Base-by-base conservation (phyloP, 179 eudicot species). In the Carnegiea gigantea region DNA sequence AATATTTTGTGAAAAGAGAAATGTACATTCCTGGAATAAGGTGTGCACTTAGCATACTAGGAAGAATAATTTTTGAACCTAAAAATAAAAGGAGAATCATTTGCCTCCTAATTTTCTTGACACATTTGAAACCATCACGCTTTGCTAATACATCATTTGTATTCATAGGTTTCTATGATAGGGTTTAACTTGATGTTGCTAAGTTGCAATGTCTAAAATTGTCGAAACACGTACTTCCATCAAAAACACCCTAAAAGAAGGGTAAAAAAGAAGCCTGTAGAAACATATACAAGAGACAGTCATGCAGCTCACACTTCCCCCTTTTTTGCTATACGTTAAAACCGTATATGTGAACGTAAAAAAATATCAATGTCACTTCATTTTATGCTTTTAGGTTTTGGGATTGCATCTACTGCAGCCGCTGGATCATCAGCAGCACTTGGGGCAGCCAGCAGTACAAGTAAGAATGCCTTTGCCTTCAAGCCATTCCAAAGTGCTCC, bases 361-460 rank as follows among this genome's bases (percentile, higher is more conserved):
- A 65, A 13, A 23, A 62, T 33, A 36, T 30, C 73, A 12, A 70
- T 33, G 46, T 13, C 17, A 70, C n/a, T 70, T 30, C 44, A 70
- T 36, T 70, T 0, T 70, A 70, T 70, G 73, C 73, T 70, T 70
- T 36, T 70, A 70, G 73, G 73, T 70, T 62, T n/a, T 62, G 68
- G 68, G 68, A 62, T 62, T 62, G 12, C 68, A 62, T 21, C 68
- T 23, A 62, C 3, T 54, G 62, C 62, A 54, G 62, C 62, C n/a
- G 17, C 21, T 54, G 62, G 62, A 18, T 54, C 62, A 54, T 54
- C 68, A 62, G 28, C 68, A 62, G 68, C 65, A 59, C 65, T 23
- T 62, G 68, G 68, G 12, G 9, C 28, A 3, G 26, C 12, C 28
- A 62, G 28, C 68, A 62, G 30, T 23, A 62, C 13, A 11, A 62